Conservation (phyloP, 805 yeast species). For the Candida maltosa region DNA sequence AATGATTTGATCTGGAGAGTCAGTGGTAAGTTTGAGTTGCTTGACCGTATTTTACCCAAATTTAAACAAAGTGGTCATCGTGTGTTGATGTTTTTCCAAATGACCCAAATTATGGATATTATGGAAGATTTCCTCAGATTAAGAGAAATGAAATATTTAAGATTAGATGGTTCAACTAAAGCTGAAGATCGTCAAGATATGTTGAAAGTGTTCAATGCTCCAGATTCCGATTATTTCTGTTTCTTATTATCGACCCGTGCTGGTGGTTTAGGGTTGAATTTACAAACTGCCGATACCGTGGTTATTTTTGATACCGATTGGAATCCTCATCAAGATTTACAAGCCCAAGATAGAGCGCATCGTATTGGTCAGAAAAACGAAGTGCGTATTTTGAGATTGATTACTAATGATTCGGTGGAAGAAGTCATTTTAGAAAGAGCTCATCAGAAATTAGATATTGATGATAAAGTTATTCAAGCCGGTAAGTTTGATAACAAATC, state of each 20-base stretch:
- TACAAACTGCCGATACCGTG: conserved; percentile 86
- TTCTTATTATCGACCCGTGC: conserved; percentile 82
- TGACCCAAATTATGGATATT: conserved; percentile 88
- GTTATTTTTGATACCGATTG: conserved; percentile 85
- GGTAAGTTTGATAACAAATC: conserved; percentile 88
- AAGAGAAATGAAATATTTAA: conserved; percentile 63
- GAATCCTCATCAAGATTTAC: conserved; percentile 91
- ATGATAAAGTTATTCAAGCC: conserved; percentile 87
- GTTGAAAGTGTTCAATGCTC: conserved; percentile 73
- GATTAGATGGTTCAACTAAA: conserved; percentile 80
- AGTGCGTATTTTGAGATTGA: conserved; percentile 75
- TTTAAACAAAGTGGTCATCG: conserved; percentile 73
- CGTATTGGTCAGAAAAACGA: conserved; percentile 89
- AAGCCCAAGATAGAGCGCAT: conserved; percentile 88
- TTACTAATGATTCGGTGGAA: conserved; percentile 79
- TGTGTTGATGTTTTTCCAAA: conserved; percentile 79
- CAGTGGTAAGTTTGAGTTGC: conserved; percentile 76
- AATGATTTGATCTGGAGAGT: conserved; percentile 71
- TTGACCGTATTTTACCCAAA: conserved; percentile 74
- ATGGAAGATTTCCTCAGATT: conserved; percentile 80
- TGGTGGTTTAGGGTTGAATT: conserved; percentile 83
- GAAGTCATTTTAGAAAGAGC: conserved; percentile 82
- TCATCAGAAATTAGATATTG: conserved; percentile 78
- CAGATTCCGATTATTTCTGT: conserved; percentile 72
- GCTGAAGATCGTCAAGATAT: conserved; percentile 79